phyloP scores from a whole-genome alignment of 305 asterid species.

The Fraxinus ornus region DNA sequence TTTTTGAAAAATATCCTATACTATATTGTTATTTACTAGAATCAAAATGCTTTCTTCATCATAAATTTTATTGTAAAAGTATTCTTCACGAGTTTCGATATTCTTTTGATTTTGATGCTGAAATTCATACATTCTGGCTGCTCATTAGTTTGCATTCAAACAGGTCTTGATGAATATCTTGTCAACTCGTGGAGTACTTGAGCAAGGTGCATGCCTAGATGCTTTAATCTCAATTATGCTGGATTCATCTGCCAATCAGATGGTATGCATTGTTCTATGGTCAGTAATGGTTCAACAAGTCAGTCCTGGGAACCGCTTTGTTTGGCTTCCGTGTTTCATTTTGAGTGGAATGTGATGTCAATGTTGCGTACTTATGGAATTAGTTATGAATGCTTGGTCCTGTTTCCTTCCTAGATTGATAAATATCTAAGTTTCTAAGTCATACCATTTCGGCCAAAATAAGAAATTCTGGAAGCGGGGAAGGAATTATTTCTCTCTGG shows the following conservation, averaged over 20 bases:
- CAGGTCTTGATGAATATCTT: slow-evolving; percentile 86
- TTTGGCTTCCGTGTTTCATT: background rate
- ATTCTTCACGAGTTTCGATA: background rate
- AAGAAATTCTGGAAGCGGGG: background rate
- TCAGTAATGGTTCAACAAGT: slow-evolving; percentile 10
- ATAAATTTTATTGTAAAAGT: background rate
- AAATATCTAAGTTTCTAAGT: background rate
- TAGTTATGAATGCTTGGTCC: background rate
- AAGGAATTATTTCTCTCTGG: background rate
- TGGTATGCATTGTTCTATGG: slow-evolving; percentile 41
- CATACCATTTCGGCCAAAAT: background rate
- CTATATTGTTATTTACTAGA: background rate
- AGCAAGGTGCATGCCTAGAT: slow-evolving; percentile 91
- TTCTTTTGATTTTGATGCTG: background rate
- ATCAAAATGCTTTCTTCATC: background rate
- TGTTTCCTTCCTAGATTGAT: background rate
- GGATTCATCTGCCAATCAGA: slow-evolving; percentile 67
- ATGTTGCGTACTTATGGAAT: background rate
- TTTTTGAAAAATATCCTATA: slow-evolving; percentile 7
- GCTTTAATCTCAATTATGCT: slow-evolving; percentile 81
- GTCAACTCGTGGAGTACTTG: slow-evolving; percentile 82
- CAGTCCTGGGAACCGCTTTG: background rate
- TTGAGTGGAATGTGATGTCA: background rate
- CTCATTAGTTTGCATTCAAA: slow-evolving; percentile 23
- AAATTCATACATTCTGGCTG: background rate